Percentiles rank a stretch among this genome's conserved stretches.
Evolutionary conservation across 352 stramenopile species (phyloP).

Genomic region (Phytopythium boreale): DNA sequence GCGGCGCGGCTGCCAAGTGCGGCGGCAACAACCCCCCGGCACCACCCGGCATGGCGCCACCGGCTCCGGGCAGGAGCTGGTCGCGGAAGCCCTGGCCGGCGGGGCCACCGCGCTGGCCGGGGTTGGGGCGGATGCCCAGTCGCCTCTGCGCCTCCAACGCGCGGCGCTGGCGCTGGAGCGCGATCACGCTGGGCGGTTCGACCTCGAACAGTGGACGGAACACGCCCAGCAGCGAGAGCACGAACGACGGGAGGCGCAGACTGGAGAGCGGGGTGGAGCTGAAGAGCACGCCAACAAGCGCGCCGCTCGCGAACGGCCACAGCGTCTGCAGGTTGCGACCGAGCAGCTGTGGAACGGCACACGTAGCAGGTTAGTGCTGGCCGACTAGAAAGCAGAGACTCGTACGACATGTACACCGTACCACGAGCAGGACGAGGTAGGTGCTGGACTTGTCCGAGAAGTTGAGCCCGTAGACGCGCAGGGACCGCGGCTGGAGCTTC

Average conservation of each 20-base stretch:
- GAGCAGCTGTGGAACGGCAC: slow-evolving; percentile 43
- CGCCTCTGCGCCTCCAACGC: slow-evolving; percentile 69
- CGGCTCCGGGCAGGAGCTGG: slow-evolving; percentile 69
- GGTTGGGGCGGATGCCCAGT: slow-evolving; percentile 47
- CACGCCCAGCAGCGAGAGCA: slow-evolving; percentile 61
- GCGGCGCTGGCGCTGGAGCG: slow-evolving; percentile 71
- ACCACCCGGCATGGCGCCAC: slow-evolving; percentile 10
- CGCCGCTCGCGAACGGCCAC: slow-evolving; percentile 57
- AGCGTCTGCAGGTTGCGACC: slow-evolving; percentile 53
- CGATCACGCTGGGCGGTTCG: slow-evolving; percentile 55
- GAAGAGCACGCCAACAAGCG: slow-evolving; percentile 62
- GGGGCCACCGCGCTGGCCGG: slow-evolving; percentile 10
- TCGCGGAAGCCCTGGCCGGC: slow-evolving; percentile 74
- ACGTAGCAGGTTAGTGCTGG: background rate
- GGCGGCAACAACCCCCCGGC: slow-evolving; percentile 48
- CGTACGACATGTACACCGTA: slow-evolving; percentile 16
- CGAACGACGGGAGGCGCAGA: slow-evolving; percentile 67
- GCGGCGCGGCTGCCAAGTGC: slow-evolving; percentile 54
- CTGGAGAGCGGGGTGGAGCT: slow-evolving; percentile 64
- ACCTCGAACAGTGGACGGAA: slow-evolving; percentile 80
- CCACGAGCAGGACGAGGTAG: slow-evolving; percentile 70
- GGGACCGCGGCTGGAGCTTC: slow-evolving; percentile 59
- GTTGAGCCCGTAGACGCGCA: slow-evolving; percentile 60
- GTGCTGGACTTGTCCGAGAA: slow-evolving; percentile 85
- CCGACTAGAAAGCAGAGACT: background rate